A percentile compares a stretch with the other conserved stretches of the same genome.
Conservation (phyloP, 2,329 filamentous ascomycete species). For the Rhytidhysteron rufulum region DNA sequence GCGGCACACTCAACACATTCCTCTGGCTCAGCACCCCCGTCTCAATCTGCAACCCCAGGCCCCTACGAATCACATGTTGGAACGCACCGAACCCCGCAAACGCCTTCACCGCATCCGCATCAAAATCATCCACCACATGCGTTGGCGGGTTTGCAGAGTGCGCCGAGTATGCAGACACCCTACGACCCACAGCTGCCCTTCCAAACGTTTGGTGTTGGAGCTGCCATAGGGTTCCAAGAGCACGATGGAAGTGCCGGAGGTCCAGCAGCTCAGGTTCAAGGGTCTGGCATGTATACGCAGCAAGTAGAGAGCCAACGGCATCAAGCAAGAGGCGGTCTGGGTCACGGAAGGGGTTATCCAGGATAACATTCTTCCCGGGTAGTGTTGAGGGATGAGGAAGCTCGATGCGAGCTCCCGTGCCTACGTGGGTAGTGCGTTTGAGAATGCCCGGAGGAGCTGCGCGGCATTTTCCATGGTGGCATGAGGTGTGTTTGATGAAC, state of each 20-base stretch:
- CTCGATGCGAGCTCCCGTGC: too few species aligned
- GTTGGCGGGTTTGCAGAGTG: background rate
- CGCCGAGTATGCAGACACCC: too few species aligned
- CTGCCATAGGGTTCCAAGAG: background rate
- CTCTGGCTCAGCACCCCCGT: slow-evolving; percentile 1
- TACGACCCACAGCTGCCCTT: slow-evolving; percentile 1
- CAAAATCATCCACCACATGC: background rate
- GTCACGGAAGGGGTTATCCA: background rate
- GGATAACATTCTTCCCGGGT: too few species aligned
- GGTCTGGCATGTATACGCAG: background rate
- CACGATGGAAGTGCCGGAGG: background rate
- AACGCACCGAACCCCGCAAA: background rate
- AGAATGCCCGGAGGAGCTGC: too few species aligned
- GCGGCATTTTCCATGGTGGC: too few species aligned
- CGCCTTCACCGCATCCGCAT: background rate
- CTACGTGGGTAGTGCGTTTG: too few species aligned
- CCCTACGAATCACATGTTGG: background rate
- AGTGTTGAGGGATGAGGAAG: too few species aligned
- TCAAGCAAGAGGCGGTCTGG: background rate
- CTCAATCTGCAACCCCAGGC: background rate
- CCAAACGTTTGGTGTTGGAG: slow-evolving; percentile 2
- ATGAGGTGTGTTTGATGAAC: too few species aligned
- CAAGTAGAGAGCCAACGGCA: background rate
- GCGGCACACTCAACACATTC: background rate
- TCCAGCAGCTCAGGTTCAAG: background rate